Evolutionary conservation across 2,329 filamentous ascomycete genomes (phyloP).

Genomic region (Leptosphaerulina australis): DNA sequence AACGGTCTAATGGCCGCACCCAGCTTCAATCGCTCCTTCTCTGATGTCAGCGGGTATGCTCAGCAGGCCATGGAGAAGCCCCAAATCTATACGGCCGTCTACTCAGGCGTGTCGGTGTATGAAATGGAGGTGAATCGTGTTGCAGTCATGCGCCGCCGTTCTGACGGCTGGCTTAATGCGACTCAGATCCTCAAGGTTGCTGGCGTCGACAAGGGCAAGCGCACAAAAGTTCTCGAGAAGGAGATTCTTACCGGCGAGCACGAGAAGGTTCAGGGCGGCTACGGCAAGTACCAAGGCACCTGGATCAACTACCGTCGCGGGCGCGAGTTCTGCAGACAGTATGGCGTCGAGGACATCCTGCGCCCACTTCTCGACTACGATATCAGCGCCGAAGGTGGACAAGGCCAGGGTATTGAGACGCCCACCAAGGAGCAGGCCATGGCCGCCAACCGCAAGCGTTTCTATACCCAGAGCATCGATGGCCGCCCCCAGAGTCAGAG

Average conservation of each 20-base stretch:
- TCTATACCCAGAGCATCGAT: constrained; percentile 80
- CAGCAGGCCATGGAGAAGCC: constrained; percentile 52
- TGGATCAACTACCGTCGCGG: constrained; percentile 97
- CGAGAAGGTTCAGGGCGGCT: constrained; percentile 97
- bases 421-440: constrained; percentile 99
- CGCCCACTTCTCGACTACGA: constrained; percentile 79
- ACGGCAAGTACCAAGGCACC: constrained; percentile 98
- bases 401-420: constrained; percentile 81
- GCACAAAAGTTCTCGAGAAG: constrained; percentile 97
- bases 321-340: constrained; percentile 84
- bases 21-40: constrained; percentile 48
- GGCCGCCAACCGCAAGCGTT: constrained; percentile 86
- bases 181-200: constrained; percentile 98
- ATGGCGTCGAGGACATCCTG: constrained; percentile 76
- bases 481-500: constrained; percentile 66
- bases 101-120: constrained; percentile 95
- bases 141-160: constrained; percentile 92
- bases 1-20: constrained; percentile 46
- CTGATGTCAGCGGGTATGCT: constrained; percentile 41
- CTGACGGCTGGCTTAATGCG: constrained; percentile 96
- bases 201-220: constrained; percentile 94
- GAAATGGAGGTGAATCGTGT: constrained; percentile 97
- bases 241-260: constrained; percentile 96
- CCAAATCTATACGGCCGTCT: constrained; percentile 72
- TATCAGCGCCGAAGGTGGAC: constrained; percentile 73